phyloP scores from a whole-genome alignment of 441 rosid species.

The Biscutella laevigata region DNA sequence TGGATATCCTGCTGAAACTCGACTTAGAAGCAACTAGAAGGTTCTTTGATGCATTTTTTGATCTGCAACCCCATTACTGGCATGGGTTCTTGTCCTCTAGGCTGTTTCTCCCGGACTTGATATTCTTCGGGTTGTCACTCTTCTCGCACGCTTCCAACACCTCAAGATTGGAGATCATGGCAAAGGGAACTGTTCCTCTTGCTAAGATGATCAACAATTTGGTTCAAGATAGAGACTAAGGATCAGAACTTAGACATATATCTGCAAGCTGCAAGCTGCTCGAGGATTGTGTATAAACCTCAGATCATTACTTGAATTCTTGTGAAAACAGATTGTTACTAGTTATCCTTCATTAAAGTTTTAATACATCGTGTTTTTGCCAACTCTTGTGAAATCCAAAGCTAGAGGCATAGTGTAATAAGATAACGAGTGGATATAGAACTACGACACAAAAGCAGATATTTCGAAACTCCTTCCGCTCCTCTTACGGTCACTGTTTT shows the following conservation, averaged over 20 bases:
- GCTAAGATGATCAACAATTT: conserved; percentile 74
- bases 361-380: too few relatives aligned
- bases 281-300: conserved; percentile 18
- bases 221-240: conserved; percentile 64
- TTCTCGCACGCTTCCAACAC: conserved; percentile 78
- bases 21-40: conserved; percentile 72
- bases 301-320: conserved; percentile 4
- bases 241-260: conserved; percentile 14
- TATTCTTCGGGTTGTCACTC: conserved; percentile 69
- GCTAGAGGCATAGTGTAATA: neutral
- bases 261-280: neutral
- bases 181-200: conserved; percentile 83
- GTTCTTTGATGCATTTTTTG: conserved; percentile 82
- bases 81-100: conserved; percentile 94
- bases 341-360: conserved; percentile 4
- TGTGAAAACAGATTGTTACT: conserved; percentile 6
- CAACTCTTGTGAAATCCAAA: too few relatives aligned
- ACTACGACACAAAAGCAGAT: conserved; percentile 4
- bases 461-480: neutral
- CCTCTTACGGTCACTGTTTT: neutral
- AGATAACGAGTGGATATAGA: too few relatives aligned
- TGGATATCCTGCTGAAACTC: conserved; percentile 84
- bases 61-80: conserved; percentile 87
- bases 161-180: conserved; percentile 89
- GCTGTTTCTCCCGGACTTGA: conserved; percentile 68